Evolutionary conservation across 805 yeast genomes (phyloP).

Genomic region (Candida germanica): DNA sequence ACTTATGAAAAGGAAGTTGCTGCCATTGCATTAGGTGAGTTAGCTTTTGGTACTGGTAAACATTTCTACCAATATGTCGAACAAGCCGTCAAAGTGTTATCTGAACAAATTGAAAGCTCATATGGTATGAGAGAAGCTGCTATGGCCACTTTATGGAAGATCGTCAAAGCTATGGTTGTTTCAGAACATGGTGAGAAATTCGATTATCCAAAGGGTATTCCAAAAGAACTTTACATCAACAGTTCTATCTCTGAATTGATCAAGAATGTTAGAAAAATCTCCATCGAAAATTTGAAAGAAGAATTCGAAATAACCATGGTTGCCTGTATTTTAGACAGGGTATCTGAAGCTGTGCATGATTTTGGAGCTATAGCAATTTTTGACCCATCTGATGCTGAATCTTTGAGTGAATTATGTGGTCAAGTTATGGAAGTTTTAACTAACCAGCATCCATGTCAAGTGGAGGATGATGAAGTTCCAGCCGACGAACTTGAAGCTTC

Average conservation of each 20-base stretch:
- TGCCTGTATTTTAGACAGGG: slow-evolving; percentile 68
- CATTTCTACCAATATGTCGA: slow-evolving; percentile 78
- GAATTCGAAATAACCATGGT: slow-evolving; percentile 87
- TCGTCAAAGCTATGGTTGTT: slow-evolving; percentile 65
- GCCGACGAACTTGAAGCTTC: slow-evolving; percentile 52
- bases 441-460: slow-evolving; percentile 82
- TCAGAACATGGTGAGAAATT: slow-evolving; percentile 47
- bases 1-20: slow-evolving; percentile 96
- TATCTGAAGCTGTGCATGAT: slow-evolving; percentile 62
- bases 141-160: slow-evolving; percentile 76
- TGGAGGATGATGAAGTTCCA: slow-evolving; percentile 61
- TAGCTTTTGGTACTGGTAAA: slow-evolving; percentile 82
- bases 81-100: slow-evolving; percentile 57
- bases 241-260: slow-evolving; percentile 56
- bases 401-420: slow-evolving; percentile 64
- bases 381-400: slow-evolving; percentile 50
- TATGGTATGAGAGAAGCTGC: slow-evolving; percentile 92
- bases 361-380: slow-evolving; percentile 74
- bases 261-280: slow-evolving; percentile 61
- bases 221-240: slow-evolving; percentile 58
- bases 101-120: slow-evolving; percentile 76
- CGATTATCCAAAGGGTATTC: slow-evolving; percentile 62
- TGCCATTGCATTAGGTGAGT: slow-evolving; percentile 83
- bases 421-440: slow-evolving; percentile 71
- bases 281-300: slow-evolving; percentile 61